A percentile compares a stretch with the other conserved stretches of the same genome.
Conservation (phyloP, 495 filamentous ascomycete genomes). For the Neurospora sp. region DNA sequence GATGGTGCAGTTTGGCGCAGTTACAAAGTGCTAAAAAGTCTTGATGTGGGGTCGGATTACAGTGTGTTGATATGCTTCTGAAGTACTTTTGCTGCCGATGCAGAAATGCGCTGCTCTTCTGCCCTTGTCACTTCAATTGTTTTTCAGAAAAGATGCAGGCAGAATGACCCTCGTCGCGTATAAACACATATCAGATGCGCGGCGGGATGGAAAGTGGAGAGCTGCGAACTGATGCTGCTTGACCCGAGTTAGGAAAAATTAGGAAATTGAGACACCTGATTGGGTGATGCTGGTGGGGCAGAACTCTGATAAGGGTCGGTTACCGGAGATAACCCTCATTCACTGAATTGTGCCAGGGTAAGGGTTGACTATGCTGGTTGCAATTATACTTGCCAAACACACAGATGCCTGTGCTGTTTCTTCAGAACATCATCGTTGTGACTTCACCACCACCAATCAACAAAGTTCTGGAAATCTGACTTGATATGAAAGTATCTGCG, state of each 20-base stretch:
- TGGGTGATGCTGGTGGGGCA: neutral
- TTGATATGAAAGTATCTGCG: neutral
- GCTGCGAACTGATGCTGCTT: neutral
- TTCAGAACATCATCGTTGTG: neutral
- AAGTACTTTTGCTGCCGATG: neutral
- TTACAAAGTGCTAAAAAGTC: neutral
- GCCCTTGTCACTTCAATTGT: neutral
- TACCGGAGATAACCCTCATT: neutral
- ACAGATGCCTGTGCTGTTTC: neutral
- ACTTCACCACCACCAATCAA: neutral
- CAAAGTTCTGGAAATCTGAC: neutral
- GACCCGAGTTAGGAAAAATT: neutral
- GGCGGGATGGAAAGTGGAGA: neutral
- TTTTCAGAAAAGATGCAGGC: neutral
- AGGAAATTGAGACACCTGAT: slow-evolving; percentile 2
- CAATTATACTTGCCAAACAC: neutral
- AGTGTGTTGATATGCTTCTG: neutral
- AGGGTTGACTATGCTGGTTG: neutral
- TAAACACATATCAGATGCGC: neutral
- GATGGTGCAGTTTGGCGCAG: neutral
- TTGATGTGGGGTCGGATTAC: neutral
- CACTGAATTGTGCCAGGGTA: neutral
- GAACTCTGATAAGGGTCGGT: neutral
- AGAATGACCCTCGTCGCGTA: neutral
- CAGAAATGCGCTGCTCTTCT: neutral